Evolutionary conservation across 1,139 yeast species (phyloP), one percentile per base, ranked within the genome.

Genomic region (Taphrina deformans): DNA sequence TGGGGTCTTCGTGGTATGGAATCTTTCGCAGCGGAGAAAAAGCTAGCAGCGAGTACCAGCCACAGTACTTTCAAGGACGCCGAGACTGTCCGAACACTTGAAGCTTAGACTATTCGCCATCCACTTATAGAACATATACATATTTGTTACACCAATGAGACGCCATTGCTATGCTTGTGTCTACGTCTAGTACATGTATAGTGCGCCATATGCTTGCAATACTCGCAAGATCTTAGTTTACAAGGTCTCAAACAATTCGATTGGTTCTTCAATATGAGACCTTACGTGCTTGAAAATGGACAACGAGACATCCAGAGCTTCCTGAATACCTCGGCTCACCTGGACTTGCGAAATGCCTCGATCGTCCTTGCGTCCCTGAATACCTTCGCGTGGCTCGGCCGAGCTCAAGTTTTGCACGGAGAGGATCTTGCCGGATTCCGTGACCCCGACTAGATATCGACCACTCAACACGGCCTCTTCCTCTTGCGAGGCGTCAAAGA

Each of bases 1-100:
- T 88, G 93, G 93, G 95, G 95, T 0, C 74, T 87, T 71, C 78
- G 75, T 69, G 90, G 91, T 44, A 84, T 87, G 89, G 79, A 83
- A 73, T 81, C 86, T 68, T 83, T 83, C 69, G 72, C 71, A 29
- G 46, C 45, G 16, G 56, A 59, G 26, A 50, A 59, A 33, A 58
- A 40, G 29, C 18, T 46, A 10, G 51, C 55, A n/a, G 55, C 27
- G n/a, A 31, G 9, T 18, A 16, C 55, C 6, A 27, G 10, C 12
- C 41, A 44, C 26, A 41, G 23, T 12, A 33, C 56, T 12, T 59
- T 59, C 41, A 48, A 16, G 16, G 63, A 59, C 40, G 63, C 56
- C 21, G 63, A 59, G 40, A 50, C 56, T 12, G 51, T 59, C 41
- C 48, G 50, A 31, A 35, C 35, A 6, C 55, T 38, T 10, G 53